These are phyloP conservation scores for Rhizomucor miehei DNA, from an alignment of 371 early-diverging fungal species.

Conservation along the genomic window DNA sequence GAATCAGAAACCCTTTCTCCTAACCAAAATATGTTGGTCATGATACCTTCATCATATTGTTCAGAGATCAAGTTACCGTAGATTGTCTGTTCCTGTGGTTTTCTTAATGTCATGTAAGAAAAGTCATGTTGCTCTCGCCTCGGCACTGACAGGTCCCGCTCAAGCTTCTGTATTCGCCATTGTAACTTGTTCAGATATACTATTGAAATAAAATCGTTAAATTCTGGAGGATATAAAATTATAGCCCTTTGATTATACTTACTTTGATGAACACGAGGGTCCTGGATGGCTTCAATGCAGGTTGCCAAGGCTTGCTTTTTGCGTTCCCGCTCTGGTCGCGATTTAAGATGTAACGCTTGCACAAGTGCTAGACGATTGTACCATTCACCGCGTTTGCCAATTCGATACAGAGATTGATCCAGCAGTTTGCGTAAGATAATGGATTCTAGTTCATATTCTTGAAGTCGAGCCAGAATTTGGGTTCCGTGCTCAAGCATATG, in stretches of 20 bases:
- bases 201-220: constrained; percentile 4
- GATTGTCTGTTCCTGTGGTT: constrained; percentile 40
- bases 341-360: constrained; percentile 49
- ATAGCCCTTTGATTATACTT: constrained; percentile 4
- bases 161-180: constrained; percentile 44
- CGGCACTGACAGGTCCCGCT: constrained; percentile 49
- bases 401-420: constrained; percentile 53
- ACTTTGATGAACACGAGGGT: constrained; percentile 54
- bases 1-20: constrained; percentile 37
- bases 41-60: neutral
- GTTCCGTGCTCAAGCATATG: constrained; percentile 58
- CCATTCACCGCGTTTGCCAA: constrained; percentile 68
- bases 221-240: neutral
- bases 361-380: constrained; percentile 67
- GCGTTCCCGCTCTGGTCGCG: constrained; percentile 29
- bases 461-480: constrained; percentile 53
- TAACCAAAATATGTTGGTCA: constrained; percentile 1
- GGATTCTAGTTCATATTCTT: constrained; percentile 57
- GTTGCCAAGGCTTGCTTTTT: constrained; percentile 48
- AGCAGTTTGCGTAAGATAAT: constrained; percentile 56
- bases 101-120: constrained; percentile 42
- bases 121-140: constrained; percentile 59
- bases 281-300: constrained; percentile 54
- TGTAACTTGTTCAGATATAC: constrained; percentile 34
- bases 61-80: constrained; percentile 22